Percentiles rank a stretch among this genome's conserved stretches.
Conservation (phyloP, 2,329 filamentous ascomycete genomes). For the Colletotrichum orchidophilum region DNA sequence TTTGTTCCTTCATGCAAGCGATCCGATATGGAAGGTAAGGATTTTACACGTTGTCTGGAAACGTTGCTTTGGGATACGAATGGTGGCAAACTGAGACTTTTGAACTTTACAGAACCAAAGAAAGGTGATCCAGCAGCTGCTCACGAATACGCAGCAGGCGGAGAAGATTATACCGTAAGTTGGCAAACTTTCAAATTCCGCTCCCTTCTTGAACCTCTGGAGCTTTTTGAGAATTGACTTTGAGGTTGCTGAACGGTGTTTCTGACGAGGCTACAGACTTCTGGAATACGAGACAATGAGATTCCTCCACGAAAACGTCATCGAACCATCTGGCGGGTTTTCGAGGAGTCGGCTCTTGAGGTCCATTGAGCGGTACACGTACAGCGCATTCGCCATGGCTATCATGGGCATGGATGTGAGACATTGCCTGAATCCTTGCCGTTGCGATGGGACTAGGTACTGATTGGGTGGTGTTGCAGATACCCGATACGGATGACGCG, state of each 20-base stretch:
- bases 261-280: neutral
- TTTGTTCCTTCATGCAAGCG: constrained; percentile 5
- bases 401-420: constrained; percentile 6
- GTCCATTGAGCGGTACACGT: neutral
- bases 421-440: neutral
- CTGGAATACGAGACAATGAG: constrained; percentile 5
- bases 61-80: too few species aligned
- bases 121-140: constrained; percentile 6
- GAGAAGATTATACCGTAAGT: constrained; percentile 13
- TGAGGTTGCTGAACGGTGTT: too few species aligned
- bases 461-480: neutral
- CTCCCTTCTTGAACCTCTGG: neutral
- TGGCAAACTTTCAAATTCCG: too few species aligned
- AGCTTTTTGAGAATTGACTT: too few species aligned
- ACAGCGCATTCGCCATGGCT: neutral
- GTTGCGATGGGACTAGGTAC: neutral
- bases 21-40: constrained; percentile 5
- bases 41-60: too few species aligned
- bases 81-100: neutral
- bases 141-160: neutral
- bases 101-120: neutral
- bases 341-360: neutral
- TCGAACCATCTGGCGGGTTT: accelerated
- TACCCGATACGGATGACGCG: neutral
- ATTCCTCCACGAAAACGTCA: neutral